Base-by-base conservation (phyloP, 1,284 basidiomycete genomes). In the Fomitopsis schrenkii region DNA sequence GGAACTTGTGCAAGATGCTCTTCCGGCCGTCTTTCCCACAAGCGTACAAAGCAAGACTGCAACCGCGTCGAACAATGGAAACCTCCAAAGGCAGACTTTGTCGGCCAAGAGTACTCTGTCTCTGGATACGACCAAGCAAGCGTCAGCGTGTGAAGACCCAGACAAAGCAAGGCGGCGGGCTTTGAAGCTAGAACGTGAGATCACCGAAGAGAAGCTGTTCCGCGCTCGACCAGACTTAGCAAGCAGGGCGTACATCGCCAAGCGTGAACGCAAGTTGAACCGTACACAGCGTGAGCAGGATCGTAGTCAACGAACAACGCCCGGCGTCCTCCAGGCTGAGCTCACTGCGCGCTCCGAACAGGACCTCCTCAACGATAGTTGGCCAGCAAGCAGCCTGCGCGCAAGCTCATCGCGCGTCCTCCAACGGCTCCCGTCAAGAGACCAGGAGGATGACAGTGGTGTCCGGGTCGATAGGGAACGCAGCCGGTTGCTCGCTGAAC, bases 81-180 rank as follows among this genome's bases (percentile, higher is more conserved):
- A 8, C 14, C 19, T 12, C 28, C 42, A 26, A 50, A 2, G 8
- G 30, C 52, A 17, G 3, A 38, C 19, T 3, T 22, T 54, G 35
- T 26, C 36, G 22, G 35, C 3, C 17, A 40, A 36, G 35, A 38
- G n/a, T 15, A 22, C 52, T 4, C 15, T 38, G 8, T 2, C 28
- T 6, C 8, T 5, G 3, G 35, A 54, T 10, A 17, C 1, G 17
- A 15, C 52, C 9, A 22, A 17, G 12, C 19, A 40, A 14, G 12
- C 50, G 6, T 15, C 35, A 36, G 8, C 36, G 3, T 9, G 30
- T 15, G 19, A 41, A 55, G 59, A 63, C 67, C 75, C 28, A 79
- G 79, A 35, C 77, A 80, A 35, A 76, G 79, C 19, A 78, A 81
- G 42, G 78, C 79, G 1, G 28, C 55, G 19, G 22, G 48, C 55